phyloP scores from a whole-genome alignment of 306 rosid species.

The Cucumis cinereus region DNA sequence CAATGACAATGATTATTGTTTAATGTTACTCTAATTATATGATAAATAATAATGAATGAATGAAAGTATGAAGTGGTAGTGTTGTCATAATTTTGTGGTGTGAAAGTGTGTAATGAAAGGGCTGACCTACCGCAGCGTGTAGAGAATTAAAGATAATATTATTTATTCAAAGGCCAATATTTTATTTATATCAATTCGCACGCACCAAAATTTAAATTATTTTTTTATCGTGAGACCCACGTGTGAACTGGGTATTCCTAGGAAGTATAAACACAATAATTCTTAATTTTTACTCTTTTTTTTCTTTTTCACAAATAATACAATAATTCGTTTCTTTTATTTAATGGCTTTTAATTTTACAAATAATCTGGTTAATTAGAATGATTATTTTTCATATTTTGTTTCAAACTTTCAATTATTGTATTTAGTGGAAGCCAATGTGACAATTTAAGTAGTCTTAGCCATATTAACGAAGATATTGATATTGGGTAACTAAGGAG shows the following conservation, averaged over 20 bases:
- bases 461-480: no score
- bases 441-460: no score
- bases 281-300: neutral
- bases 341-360: no score
- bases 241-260: neutral
- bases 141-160: neutral
- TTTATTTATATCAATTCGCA: neutral
- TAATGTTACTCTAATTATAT: no score
- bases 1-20: no score
- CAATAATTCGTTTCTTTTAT: neutral
- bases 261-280: neutral
- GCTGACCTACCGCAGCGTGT: neutral
- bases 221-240: neutral
- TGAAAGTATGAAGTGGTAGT: neutral
- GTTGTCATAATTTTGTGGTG: neutral
- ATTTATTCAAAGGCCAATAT: neutral
- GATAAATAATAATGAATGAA: no score
- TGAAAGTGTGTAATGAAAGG: neutral
- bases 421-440: no score
- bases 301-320: neutral
- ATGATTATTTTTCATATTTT: no score
- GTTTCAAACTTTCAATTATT: no score
- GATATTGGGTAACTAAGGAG: no score
- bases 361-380: neutral
- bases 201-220: no score